Evolutionary conservation across 2,329 filamentous ascomycete species (phyloP), one percentile per base, ranked within the genome.

Genomic region (Ophiosphaerella herpotricha): DNA sequence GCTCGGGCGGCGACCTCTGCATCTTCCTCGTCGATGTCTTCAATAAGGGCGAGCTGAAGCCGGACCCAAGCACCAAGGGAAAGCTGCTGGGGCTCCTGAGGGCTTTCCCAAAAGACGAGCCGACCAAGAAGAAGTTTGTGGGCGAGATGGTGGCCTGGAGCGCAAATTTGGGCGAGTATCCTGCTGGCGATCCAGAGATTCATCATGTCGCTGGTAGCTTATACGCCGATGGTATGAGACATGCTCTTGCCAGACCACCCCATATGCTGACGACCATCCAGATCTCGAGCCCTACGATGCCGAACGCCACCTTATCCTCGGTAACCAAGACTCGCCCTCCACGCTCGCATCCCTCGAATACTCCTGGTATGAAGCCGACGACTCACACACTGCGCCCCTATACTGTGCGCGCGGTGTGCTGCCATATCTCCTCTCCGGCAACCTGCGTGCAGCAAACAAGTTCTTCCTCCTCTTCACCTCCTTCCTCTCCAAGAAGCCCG

Each of bases 251-350:
- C 6, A 26, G 14, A 9, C 11, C 8, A 3, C 5, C 16, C 16
- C 31, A 23, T 16, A 38, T 18, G 11, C 24, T 51, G 36, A 54
- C 33, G 4, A 11, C 4, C 40, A 48, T 51, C 48, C 57, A 85
- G 93, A 97, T 64, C 88, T 92, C 73, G 91, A 97, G 54, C 84
- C 88, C 23, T 96, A 96, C 78, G 92, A 97, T 52, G 94, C 95
- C 12, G 95, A 99, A 75, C 84, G 86, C 62, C 94, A 99, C 74
- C 81, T 99, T 47, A 75, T 92, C 41, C 81, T 97, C 34, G 95
- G 94, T 53, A 97, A 91, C 8, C 89, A 88, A 63, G 91, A 96
- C 73, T 96, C 91, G 0, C 83, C 92, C 33, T 86, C 91, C 61
- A 81, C 89, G 9, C 83, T 99, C 46, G 86, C 87, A 41, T 85